Evolutionary conservation across 2,329 filamentous ascomycete species (phyloP).

Genomic region (Penicillium sclerotiorum): DNA sequence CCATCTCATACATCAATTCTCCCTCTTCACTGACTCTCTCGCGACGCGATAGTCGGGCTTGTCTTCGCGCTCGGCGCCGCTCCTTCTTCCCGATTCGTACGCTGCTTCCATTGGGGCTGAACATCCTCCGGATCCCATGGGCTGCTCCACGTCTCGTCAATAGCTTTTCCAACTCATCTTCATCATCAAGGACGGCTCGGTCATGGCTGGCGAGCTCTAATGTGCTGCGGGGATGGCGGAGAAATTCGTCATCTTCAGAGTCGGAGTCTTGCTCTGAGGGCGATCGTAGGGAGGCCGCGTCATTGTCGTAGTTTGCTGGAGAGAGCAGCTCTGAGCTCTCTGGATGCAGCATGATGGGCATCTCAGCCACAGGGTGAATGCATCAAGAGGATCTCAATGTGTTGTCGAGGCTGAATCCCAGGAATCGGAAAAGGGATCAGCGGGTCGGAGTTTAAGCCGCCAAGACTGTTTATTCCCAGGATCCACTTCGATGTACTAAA

Average conservation of each 20-base stretch:
- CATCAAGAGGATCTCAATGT: conserved; percentile 19
- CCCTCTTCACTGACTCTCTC: conserved; percentile 66
- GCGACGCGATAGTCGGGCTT: conserved; percentile 51
- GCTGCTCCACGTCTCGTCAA: conserved; percentile 44
- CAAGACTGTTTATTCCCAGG: too few species aligned
- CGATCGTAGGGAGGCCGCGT: conserved; percentile 67
- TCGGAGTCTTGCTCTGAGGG: conserved; percentile 70
- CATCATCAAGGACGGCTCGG: conserved; percentile 70
- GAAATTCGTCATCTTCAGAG: conserved; percentile 72
- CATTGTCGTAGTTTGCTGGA: conserved; percentile 67
- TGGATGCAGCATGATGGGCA: conserved; percentile 24
- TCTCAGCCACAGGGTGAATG: conserved; percentile 23
- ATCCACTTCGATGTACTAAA: too few species aligned
- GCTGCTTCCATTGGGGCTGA: conserved; percentile 49
- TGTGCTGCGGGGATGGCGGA: conserved; percentile 67
- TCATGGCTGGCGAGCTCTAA: conserved; percentile 71
- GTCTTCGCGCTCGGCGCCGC: conserved; percentile 54
- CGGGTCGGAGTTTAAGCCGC: conserved; percentile 1
- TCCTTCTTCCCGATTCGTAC: conserved; percentile 55
- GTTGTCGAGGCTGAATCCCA: neutral
- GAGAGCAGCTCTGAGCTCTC: conserved; percentile 58
- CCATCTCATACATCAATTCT: conserved; percentile 86
- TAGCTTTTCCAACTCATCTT: conserved; percentile 62
- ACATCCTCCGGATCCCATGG: conserved; percentile 42
- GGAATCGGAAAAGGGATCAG: conserved; percentile 11